Evolutionary conservation across 768 basidiomycete species (phyloP), one percentile per base, ranked within the genome.

Genomic region (Russula compacta): DNA sequence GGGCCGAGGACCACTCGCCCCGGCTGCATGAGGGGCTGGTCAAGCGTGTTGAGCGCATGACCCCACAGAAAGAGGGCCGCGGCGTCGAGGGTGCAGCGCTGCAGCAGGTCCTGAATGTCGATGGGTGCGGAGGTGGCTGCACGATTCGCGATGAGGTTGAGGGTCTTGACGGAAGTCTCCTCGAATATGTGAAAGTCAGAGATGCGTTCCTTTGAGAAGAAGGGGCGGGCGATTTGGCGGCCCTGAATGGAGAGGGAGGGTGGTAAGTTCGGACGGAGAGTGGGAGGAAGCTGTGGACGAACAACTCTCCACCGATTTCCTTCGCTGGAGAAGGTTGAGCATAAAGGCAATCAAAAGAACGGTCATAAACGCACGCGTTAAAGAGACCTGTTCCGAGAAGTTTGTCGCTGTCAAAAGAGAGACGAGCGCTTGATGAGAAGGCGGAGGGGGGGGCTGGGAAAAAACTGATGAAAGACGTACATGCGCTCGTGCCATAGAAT

Each of bases 61-160:
- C 78, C 81, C 56, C 81, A 81, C 48, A 83, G 69, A 63, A 81
- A 83, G 58, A 81, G 78, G 2, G 81, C 76, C 0, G 83, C 81
- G 5, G 80, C 73, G 67, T 82, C 81, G 40, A 82, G 73, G 0
- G 80, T 78, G 61, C 81, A 79, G 46, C 79, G 75, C 1, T 73
- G 73, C 24, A 81, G 67, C 7, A 76, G 61, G 56, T 82, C 79
- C 71, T 82, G 64, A 9, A 66, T 15, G 35, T 40, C 67, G 49
- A 52, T 58, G 3, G 49, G 58, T 0, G 38, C 51, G 35, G 21
- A 44, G 1, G 46, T 4, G n/a, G 50, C 59, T 0, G 64, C 47
- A 35, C 65, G 63, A 12, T 46, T 39, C 0, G 44, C 49, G 29
- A 66, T 43, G 43, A 61, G 58, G 29, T 50, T 35, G 49, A 74